A percentile compares a stretch with the other conserved stretches of the same genome.
Evolutionary conservation across 352 stramenopile species (phyloP).

Genomic region (Achlya hypogyna): DNA sequence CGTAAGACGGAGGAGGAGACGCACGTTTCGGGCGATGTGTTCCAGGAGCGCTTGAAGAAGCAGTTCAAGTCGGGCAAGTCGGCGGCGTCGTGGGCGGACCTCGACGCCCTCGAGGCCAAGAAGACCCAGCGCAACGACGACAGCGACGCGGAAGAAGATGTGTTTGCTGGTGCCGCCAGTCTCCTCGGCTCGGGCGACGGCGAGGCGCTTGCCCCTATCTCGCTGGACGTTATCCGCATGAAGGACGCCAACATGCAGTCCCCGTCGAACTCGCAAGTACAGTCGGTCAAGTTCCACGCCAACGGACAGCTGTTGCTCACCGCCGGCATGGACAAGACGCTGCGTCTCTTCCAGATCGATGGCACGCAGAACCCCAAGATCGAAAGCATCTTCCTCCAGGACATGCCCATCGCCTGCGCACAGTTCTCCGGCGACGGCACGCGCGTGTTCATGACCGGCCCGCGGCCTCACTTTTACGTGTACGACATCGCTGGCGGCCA

Average conservation of each 20-base stretch:
- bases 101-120: conserved; percentile 41
- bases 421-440: conserved; percentile 73
- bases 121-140: conserved; percentile 36
- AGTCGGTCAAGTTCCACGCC: conserved; percentile 84
- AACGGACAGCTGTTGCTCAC: conserved; percentile 84
- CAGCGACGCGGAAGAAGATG: conserved; percentile 43
- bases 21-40: conserved; percentile 54
- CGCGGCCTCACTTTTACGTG: conserved; percentile 94
- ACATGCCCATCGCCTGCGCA: conserved; percentile 82
- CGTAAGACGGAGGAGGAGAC: conserved; percentile 66
- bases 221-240: conserved; percentile 63
- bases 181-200: conserved; percentile 44
- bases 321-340: conserved; percentile 87
- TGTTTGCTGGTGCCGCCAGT: conserved; percentile 40
- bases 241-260: conserved; percentile 89
- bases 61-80: conserved; percentile 50
- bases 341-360: conserved; percentile 90
- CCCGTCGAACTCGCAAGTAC: conserved; percentile 74
- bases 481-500: conserved; percentile 93
- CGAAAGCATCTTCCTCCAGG: conserved; percentile 84
- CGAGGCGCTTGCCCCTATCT: conserved; percentile 47
- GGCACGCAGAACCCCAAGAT: conserved; percentile 82
- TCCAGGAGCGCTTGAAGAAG: conserved; percentile 73
- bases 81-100: conserved; percentile 59
- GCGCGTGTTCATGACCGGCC: conserved; percentile 86